Conservation (phyloP, 192 early-diverging fungal genomes). For the Jimgerdemannia flammicorona region DNA sequence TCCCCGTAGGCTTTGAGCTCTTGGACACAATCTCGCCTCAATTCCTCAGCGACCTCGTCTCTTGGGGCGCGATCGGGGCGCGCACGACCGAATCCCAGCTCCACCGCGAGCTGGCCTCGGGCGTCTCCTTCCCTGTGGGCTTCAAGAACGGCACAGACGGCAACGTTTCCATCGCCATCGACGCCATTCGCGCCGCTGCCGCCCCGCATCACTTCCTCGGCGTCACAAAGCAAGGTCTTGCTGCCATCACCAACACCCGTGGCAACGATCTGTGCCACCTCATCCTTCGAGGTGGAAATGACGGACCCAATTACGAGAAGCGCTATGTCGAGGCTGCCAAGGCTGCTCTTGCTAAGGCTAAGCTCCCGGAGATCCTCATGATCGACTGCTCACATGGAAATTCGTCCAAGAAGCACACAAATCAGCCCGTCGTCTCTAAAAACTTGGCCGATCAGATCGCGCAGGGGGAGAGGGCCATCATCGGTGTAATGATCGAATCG, state of each 20-base stretch:
- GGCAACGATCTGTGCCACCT: constrained; percentile 86
- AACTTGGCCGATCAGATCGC: constrained; percentile 72
- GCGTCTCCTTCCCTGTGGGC: constrained; percentile 93
- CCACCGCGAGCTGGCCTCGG: constrained; percentile 92
- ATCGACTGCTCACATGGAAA: constrained; percentile 96
- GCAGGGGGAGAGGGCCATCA: constrained; percentile 55
- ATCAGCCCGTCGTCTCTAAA: constrained; percentile 75
- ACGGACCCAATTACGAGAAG: constrained; percentile 84
- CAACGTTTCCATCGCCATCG: constrained; percentile 69
- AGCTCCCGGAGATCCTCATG: constrained; percentile 74
- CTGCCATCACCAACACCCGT: constrained; percentile 82
- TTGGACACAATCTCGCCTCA: constrained; percentile 96
- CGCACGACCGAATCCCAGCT: constrained; percentile 95
- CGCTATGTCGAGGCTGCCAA: constrained; percentile 54
- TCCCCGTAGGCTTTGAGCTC: constrained; percentile 87
- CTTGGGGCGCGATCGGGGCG: constrained; percentile 97
- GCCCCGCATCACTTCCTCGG: constrained; percentile 89
- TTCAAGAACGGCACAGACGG: constrained; percentile 99
- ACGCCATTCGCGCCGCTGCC: constrained; percentile 68
- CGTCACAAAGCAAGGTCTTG: constrained; percentile 92
- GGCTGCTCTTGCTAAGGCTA: constrained; percentile 58
- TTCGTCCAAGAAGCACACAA: constrained; percentile 81
- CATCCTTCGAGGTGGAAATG: constrained; percentile 86
- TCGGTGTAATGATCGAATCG: constrained; percentile 95
- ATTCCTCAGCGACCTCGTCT: constrained; percentile 89